Evolutionary conservation across 306 rosid genomes (phyloP), one percentile per base, ranked within the genome.

Genomic region (Inga leiocalycina): DNA sequence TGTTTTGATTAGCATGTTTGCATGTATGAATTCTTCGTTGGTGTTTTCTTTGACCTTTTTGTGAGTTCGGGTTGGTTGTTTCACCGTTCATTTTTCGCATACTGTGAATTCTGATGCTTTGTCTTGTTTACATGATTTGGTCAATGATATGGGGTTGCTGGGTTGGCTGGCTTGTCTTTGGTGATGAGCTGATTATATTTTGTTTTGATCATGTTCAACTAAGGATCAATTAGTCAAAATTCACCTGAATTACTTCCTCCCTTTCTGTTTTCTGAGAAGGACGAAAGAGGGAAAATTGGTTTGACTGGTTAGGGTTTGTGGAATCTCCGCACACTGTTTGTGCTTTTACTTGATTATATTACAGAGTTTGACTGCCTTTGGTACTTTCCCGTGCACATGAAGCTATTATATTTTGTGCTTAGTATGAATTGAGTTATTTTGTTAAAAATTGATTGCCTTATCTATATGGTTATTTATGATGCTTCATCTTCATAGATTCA

Each of bases 261-360:
- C 35, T 71, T 20, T 65, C 10, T 15, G 71, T 32, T 65, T 32
- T 78, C 61, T 81, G 85, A 12, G 52, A 15, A 74, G 56, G 83
- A 39, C 43, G 46, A 75, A 32, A 20, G 56, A 57, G 51, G 86
- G 24, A n/a, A 17, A 22, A 9, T 72, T 66, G 22, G 71, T 80
- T 85, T 87, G 85, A 88, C 83, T 77, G 49, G 71, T 30, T 6
- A 70, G 70, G 24, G 56, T 71, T 71, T 72, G 76, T 22, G 56
- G 78, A 74, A 67, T 85, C 17, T 78, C 4, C 44, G 27, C 20
- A 14, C 22, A 27, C 56, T 64, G 65, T 24, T 81, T 46, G 37
- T 57, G 65, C 22, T 49, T 46, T 1, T 57, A 34, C 77, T 48
- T 71, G 24, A 24, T 59, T 24, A 22, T 71, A 67, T 78, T 71